Conservation (phyloP, 108 stramenopile species). For the Fistulifera pelliculosa region DNA sequence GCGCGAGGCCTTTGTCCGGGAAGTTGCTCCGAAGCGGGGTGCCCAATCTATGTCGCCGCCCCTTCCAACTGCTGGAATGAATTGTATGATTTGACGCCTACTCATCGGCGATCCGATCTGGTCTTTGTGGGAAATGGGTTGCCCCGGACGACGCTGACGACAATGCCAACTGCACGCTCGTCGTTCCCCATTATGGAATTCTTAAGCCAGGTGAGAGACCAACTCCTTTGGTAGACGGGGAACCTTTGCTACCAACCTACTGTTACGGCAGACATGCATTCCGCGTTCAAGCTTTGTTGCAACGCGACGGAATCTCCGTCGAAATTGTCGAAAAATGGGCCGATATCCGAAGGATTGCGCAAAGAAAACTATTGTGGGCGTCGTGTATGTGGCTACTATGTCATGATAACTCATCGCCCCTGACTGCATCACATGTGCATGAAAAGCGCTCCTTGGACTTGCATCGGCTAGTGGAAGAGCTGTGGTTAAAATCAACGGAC, state of each 20-base stretch:
- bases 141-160: conserved; percentile 15
- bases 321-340: not conserved
- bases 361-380: conserved; percentile 50
- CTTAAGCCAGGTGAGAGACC: conserved; percentile 8
- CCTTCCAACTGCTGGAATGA: conserved; percentile 31
- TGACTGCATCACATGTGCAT: conserved; percentile 45
- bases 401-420: conserved; percentile 8
- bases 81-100: conserved; percentile 36
- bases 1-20: conserved; percentile 59
- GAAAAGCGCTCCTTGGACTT: conserved; percentile 17
- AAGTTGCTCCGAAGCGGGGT: conserved; percentile 19
- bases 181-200: conserved; percentile 41
- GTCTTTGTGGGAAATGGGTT: conserved; percentile 56
- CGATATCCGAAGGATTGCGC: conserved; percentile 22
- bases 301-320: conserved; percentile 27
- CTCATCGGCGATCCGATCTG: conserved; percentile 40
- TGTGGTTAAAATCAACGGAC: conserved; percentile 10
- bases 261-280: conserved; percentile 53
- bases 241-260: conserved; percentile 38
- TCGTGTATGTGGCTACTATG: conserved; percentile 8
- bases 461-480: conserved; percentile 37
- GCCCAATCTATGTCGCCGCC: conserved; percentile 46
- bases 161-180: conserved; percentile 9
- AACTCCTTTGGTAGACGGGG: conserved; percentile 10
- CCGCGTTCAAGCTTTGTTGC: conserved; percentile 20